Evolutionary conservation across 768 basidiomycete genomes (phyloP), one percentile per base, ranked within the genome.

Genomic region (Leccinum olivaceopallidum): DNA sequence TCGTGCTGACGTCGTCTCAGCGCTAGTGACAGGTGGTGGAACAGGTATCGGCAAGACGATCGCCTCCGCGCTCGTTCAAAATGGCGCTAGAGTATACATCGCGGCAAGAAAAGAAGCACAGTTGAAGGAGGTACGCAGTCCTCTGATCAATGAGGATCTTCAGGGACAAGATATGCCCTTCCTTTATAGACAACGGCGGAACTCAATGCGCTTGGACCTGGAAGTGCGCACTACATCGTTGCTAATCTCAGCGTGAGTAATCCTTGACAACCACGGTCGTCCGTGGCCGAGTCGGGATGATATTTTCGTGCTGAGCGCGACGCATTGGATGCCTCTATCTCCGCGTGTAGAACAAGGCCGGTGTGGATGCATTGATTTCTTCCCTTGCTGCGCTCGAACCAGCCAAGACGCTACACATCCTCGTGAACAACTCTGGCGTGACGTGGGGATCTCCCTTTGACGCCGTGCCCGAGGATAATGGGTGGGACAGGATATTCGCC

Each of bases 61-160:
- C 66, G 92, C 94, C 24, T 77, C 85, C 0, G 87, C 90, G 2
- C 88, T 92, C 65, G 90, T 88, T 1, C 84, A 88, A 75, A 94
- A 95, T 67, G 94, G 94, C 13, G 91, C 88, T 36, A 88, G 85
- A 66, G 94, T 96, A 47, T 94, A 95, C 76, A 94, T 95, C 65
- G 92, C 94, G 14, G 87, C 91, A 12, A 81, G 94, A 58, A 94
- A 93, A 71, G 90, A 92, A 76, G 71, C 79, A 20, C 88, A 89
- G 66, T 80, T 95, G 59, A 85, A 89, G 75, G 83, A 89, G 80
- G 90, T 88, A 58, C 55, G 80, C 54, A 26, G 12, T 20, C 44
- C 9, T 26, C 18, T 34, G 6, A 9, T 10, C 26, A 5, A 13
- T 5, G 78, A 88, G 85, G 56, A 47, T 78, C 63, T 8, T 22